These are phyloP conservation scores for Trametes versicolor DNA, from an alignment of 1,284 basidiomycete genomes.

Conservation along the genomic window DNA sequence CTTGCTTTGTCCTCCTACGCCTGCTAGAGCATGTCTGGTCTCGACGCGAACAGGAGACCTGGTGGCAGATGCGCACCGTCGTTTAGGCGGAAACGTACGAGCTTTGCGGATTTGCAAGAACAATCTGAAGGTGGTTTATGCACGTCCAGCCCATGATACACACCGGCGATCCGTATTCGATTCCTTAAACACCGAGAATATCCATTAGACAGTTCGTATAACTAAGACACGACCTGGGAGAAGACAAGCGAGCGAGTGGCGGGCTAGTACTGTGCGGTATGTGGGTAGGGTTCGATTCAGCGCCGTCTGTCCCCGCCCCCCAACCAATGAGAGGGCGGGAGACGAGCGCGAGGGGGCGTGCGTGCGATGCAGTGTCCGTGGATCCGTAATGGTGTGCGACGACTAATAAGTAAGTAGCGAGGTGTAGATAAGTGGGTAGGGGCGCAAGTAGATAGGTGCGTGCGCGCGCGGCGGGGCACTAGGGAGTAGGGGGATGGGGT, in stretches of 20 bases:
- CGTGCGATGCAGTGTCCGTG: conserved; percentile 20
- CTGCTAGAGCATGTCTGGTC: too few species aligned
- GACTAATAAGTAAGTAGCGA: conserved; percentile 7
- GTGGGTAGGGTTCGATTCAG: not conserved
- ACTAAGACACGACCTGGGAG: conserved; percentile 10
- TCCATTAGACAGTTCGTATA: conserved; percentile 22
- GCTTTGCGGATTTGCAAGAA: too few species aligned
- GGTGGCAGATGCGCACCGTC: too few species aligned
- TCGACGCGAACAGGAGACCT: too few species aligned
- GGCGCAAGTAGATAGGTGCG: not conserved
- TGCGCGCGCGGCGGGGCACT: too few species aligned
- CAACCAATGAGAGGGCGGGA: not conserved
- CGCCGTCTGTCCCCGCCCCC: not conserved
- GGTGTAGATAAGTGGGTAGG: conserved; percentile 2
- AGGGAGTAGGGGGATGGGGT: not conserved
- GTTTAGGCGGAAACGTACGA: too few species aligned
- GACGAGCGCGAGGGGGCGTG: not conserved
- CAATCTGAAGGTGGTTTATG: too few species aligned
- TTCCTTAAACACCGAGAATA: not conserved
- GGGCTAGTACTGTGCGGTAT: not conserved
- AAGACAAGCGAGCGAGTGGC: conserved; percentile 6
- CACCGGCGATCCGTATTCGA: too few species aligned
- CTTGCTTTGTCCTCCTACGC: too few species aligned
- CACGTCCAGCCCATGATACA: too few species aligned
- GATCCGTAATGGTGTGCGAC: conserved; percentile 9